Evolutionary conservation across 140 eudicot species (phyloP).

Genomic region (Cichorium intybus): DNA sequence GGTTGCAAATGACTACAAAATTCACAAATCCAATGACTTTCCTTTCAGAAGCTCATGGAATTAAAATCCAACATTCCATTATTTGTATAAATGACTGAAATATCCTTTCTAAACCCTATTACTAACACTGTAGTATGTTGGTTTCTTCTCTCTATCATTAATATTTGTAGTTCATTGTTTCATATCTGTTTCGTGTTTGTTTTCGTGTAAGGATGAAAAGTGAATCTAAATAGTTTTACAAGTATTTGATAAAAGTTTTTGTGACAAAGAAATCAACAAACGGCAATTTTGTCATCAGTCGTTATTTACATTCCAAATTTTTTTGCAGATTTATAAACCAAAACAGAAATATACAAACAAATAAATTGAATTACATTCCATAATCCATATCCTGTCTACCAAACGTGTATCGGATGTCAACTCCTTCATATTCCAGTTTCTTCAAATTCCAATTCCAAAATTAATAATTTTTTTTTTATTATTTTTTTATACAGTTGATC

Average conservation of each 20-base stretch:
- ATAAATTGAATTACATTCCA: neutral
- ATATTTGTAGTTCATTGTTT: too few relatives aligned
- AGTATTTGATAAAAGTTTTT: too few relatives aligned
- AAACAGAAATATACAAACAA: neutral
- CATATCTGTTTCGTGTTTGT: too few relatives aligned
- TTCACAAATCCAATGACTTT: too few relatives aligned
- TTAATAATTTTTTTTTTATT: slow-evolving; percentile 10
- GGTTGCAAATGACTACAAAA: too few relatives aligned
- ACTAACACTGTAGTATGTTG: too few relatives aligned
- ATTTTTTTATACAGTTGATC: slow-evolving; percentile 66
- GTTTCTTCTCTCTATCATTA: too few relatives aligned
- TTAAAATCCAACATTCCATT: neutral
- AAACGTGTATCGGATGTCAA: neutral
- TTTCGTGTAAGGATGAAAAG: too few relatives aligned
- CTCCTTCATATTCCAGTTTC: neutral
- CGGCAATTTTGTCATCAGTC: too few relatives aligned
- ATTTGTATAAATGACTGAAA: neutral
- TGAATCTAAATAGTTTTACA: too few relatives aligned
- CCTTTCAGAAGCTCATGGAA: neutral
- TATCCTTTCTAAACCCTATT: neutral
- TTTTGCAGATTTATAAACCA: neutral
- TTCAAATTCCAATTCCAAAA: neutral
- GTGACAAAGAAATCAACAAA: too few relatives aligned
- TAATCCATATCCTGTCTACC: neutral
- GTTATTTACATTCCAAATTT: neutral